Percentiles rank a stretch among this genome's conserved stretches.
phyloP scores from a whole-genome alignment of 345 rosid species.

The Murraya paniculata region DNA sequence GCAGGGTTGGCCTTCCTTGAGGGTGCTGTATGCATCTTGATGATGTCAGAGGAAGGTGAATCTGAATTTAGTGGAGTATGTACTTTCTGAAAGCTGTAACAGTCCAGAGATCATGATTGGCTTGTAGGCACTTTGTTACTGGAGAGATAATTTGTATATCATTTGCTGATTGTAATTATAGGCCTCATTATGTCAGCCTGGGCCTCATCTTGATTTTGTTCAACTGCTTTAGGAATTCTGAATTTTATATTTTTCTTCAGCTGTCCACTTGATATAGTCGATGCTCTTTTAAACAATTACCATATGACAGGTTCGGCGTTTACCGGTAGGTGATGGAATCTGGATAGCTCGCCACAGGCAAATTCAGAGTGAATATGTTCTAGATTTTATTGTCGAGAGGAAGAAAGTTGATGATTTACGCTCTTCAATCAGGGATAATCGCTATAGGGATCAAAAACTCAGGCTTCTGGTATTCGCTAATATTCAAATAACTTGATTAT shows the following conservation, averaged over 20 bases:
- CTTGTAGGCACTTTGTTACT: neutral
- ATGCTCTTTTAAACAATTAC: conserved; percentile 10
- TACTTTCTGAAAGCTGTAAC: neutral
- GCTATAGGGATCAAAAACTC: conserved; percentile 87
- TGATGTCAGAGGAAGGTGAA: neutral
- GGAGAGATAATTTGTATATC: neutral
- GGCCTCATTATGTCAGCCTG: neutral
- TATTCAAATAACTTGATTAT: neutral
- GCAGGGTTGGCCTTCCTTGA: neutral
- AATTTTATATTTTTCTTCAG: neutral
- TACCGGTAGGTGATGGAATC: conserved; percentile 89
- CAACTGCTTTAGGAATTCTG: conserved; percentile 6
- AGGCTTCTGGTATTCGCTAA: conserved; percentile 63
- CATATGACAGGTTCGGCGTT: conserved; percentile 63
- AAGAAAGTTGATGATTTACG: conserved; percentile 82
- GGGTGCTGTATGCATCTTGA: neutral
- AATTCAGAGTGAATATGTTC: conserved; percentile 62
- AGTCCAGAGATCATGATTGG: neutral
- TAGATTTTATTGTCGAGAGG: conserved; percentile 94
- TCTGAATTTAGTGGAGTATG: neutral
- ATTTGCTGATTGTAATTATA: neutral
- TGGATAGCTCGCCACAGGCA: conserved; percentile 89
- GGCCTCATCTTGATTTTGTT: neutral
- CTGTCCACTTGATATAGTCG: conserved; percentile 1
- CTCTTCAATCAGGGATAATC: conserved; percentile 78